phyloP scores from a whole-genome alignment of 2,329 filamentous ascomycete genomes.

The Fusarium kyushuense region DNA sequence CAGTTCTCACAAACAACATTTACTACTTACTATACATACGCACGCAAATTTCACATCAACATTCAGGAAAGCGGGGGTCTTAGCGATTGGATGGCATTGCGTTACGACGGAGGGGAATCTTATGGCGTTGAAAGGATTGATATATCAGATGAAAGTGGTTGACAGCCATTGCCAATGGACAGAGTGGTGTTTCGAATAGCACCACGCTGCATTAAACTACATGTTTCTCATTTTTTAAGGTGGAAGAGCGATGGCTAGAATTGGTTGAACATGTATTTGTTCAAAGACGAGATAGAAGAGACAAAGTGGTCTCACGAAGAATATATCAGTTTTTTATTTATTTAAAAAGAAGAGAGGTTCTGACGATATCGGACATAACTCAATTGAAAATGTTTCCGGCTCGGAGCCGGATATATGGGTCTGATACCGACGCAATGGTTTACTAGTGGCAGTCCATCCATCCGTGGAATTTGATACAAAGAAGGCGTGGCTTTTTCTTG shows the following conservation, averaged over 20 bases:
- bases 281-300: constrained; percentile 40
- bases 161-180: constrained; percentile 11
- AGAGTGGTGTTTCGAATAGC: constrained; percentile 13
- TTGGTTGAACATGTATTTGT: constrained; percentile 36
- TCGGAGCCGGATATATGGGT: constrained; percentile 12
- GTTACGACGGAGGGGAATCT: constrained; percentile 38
- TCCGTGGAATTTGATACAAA: background rate
- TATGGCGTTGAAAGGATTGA: constrained; percentile 44
- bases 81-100: constrained; percentile 47
- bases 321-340: constrained; percentile 24
- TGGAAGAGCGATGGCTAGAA: constrained; percentile 45
- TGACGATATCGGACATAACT: background rate
- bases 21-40: constrained; percentile 33
- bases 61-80: constrained; percentile 46
- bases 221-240: constrained; percentile 37
- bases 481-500: background rate
- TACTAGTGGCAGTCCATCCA: background rate
- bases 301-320: constrained; percentile 28
- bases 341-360: background rate
- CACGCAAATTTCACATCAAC: constrained; percentile 37
- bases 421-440: constrained; percentile 16
- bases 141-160: constrained; percentile 35
- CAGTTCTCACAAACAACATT: constrained; percentile 25
- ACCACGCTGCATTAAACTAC: background rate
- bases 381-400: background rate